These are phyloP conservation scores for Pleurotus citrinopileatus DNA, from an alignment of 768 basidiomycete species.

Conservation along the genomic window DNA sequence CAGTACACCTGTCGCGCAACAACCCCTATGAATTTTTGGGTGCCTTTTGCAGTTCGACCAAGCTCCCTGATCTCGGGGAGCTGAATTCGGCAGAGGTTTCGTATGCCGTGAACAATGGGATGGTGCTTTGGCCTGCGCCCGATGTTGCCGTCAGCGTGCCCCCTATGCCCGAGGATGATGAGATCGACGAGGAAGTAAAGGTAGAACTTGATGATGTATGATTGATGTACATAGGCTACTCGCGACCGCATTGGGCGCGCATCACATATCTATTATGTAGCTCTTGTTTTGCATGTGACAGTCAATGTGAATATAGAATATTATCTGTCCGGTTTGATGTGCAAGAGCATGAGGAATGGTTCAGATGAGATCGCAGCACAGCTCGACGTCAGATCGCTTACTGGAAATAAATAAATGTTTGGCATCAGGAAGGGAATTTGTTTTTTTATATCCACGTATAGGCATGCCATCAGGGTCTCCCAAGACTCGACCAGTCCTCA, in stretches of 20 bases:
- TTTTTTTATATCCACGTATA: slow-evolving; percentile 10
- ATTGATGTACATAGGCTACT: too few relatives aligned
- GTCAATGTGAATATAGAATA: background rate
- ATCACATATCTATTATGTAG: too few relatives aligned
- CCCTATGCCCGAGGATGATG: too few relatives aligned
- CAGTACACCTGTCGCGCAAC: slow-evolving; percentile 16
- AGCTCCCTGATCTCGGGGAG: slow-evolving; percentile 38
- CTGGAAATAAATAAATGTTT: background rate
- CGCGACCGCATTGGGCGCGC: too few relatives aligned
- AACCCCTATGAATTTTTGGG: slow-evolving; percentile 55
- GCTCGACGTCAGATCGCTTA: background rate
- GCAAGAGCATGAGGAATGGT: background rate
- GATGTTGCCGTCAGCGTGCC: slow-evolving; percentile 11
- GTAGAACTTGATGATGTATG: background rate
- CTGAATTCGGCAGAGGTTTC: slow-evolving; percentile 49
- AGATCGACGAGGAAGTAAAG: slow-evolving; percentile 19
- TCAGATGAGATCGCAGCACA: background rate
- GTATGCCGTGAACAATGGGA: slow-evolving; percentile 40
- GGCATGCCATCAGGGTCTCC: slow-evolving; percentile 2
- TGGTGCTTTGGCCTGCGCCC: slow-evolving; percentile 45
- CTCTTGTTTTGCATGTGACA: slow-evolving; percentile 1
- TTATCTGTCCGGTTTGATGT: background rate
- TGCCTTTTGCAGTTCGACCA: slow-evolving; percentile 39
- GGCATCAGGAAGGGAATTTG: slow-evolving; percentile 10
- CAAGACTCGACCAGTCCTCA: background rate